These are phyloP conservation scores for Maudiozyma bulderi DNA, from an alignment of 805 yeast genomes.

Conservation along the genomic window DNA sequence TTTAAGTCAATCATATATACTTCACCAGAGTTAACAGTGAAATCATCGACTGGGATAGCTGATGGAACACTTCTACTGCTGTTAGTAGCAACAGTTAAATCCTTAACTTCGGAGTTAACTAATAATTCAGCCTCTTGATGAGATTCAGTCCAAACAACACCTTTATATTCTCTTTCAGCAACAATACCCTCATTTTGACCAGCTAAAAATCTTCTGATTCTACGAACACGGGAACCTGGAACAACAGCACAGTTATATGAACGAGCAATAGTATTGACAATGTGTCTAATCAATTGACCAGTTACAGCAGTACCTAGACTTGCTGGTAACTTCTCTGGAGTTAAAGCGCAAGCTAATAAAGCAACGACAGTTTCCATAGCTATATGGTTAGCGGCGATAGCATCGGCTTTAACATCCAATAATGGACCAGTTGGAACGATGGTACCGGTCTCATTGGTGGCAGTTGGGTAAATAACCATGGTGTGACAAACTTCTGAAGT, in stretches of 20 bases:
- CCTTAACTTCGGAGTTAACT: slow-evolving; percentile 24
- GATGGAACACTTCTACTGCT: slow-evolving; percentile 30
- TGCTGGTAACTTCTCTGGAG: slow-evolving; percentile 69
- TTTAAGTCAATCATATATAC: slow-evolving; percentile 76
- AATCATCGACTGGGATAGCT: slow-evolving; percentile 73
- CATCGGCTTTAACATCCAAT: slow-evolving; percentile 80
- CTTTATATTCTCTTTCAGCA: slow-evolving; percentile 86
- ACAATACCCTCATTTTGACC: slow-evolving; percentile 92
- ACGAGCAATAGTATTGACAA: slow-evolving; percentile 83
- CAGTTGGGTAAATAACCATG: slow-evolving; percentile 69
- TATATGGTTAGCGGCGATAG: slow-evolving; percentile 76
- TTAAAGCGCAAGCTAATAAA: slow-evolving; percentile 59
- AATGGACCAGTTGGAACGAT: slow-evolving; percentile 64
- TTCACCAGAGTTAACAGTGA: slow-evolving; percentile 68
- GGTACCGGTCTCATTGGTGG: slow-evolving; percentile 23
- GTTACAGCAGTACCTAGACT: slow-evolving; percentile 42
- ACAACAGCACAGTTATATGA: slow-evolving; percentile 75
- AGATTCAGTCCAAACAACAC: slow-evolving; percentile 79
- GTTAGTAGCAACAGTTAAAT: slow-evolving; percentile 32
- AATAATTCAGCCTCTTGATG: slow-evolving; percentile 61
- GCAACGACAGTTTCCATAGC: slow-evolving; percentile 82
- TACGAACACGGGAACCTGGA: slow-evolving; percentile 88
- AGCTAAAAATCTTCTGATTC: slow-evolving; percentile 85
- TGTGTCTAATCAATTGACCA: slow-evolving; percentile 58
- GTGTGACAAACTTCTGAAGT: slow-evolving; percentile 84